phyloP scores from a whole-genome alignment of 2,329 filamentous ascomycete species.

The Claviceps paspali region DNA sequence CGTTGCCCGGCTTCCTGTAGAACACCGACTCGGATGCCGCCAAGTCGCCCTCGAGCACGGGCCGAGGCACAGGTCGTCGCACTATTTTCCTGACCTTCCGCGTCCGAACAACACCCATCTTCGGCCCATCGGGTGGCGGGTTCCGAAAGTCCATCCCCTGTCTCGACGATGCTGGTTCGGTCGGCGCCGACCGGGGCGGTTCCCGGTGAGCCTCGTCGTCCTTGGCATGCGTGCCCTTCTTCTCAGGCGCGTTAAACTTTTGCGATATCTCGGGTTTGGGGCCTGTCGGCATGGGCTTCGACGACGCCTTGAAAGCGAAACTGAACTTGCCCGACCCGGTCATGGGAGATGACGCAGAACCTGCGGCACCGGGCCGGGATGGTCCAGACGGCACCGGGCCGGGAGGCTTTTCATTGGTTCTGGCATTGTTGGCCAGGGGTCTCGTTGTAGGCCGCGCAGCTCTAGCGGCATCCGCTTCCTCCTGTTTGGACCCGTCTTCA shows the following conservation, averaged over 20 bases:
- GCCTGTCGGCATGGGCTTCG: constrained; percentile 38
- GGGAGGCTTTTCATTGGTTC: constrained; percentile 1
- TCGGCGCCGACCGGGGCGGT: constrained; percentile 33
- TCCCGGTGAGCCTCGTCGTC: constrained; percentile 26
- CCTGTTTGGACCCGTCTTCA: neutral
- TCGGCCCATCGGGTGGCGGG: constrained; percentile 20
- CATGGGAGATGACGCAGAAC: constrained; percentile 33
- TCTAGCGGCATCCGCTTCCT: neutral
- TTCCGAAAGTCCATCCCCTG: constrained; percentile 19
- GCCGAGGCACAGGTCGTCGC: constrained; percentile 56
- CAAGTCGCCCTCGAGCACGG: constrained; percentile 56
- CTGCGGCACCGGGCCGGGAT: constrained; percentile 12
- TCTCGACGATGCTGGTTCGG: constrained; percentile 37
- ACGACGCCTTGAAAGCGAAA: constrained; percentile 76
- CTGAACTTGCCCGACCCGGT: constrained; percentile 58
- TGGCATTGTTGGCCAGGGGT: neutral
- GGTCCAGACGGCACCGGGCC: constrained; percentile 2
- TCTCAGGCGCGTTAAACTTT: constrained; percentile 47
- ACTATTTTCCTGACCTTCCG: constrained; percentile 52
- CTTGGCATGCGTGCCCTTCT: constrained; percentile 19
- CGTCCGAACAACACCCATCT: constrained; percentile 29
- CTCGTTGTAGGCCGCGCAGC: neutral
- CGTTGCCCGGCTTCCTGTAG: constrained; percentile 90
- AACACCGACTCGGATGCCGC: constrained; percentile 77
- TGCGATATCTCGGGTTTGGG: constrained; percentile 53